Conservation (phyloP, 345 rosid species). For the Anastatica hierochuntica region DNA sequence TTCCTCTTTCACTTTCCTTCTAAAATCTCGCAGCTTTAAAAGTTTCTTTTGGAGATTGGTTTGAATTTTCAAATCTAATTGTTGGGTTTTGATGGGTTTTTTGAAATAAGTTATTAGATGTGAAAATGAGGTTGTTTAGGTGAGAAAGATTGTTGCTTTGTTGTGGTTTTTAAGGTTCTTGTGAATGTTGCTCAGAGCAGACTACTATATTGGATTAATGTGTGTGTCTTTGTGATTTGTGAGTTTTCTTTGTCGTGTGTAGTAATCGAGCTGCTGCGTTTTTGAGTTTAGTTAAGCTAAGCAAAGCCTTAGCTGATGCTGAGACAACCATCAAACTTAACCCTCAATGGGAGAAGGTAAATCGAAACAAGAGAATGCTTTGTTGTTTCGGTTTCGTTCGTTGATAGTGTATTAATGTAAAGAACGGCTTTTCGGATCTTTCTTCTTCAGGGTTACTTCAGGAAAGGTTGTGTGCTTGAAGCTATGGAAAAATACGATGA, state of each 20-base stretch:
- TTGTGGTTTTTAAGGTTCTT: neutral
- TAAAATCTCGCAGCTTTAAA: too few species aligned
- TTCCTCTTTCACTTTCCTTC: constrained; percentile 2
- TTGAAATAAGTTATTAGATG: neutral
- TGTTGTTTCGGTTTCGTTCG: neutral
- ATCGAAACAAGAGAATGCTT: neutral
- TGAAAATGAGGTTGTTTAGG: too few species aligned
- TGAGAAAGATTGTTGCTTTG: too few species aligned
- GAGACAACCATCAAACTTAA: constrained; percentile 73
- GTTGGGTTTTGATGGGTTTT: neutral
- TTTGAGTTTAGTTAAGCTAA: constrained; percentile 77
- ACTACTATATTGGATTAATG: neutral
- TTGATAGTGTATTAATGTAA: neutral
- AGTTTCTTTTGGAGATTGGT: too few species aligned
- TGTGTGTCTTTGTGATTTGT: neutral
- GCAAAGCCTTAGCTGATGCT: constrained; percentile 86
- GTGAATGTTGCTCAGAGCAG: neutral
- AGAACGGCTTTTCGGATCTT: neutral
- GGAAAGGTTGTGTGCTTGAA: constrained; percentile 92
- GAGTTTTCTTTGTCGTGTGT: neutral
- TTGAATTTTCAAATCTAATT: neutral
- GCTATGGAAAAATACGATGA: constrained; percentile 90
- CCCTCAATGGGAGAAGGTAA: constrained; percentile 94
- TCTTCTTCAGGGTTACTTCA: constrained; percentile 68
- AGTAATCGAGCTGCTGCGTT: constrained; percentile 99